A percentile compares a stretch with the other conserved stretches of the same genome.
Conservation (phyloP, 1,139 yeast genomes). For the Blastobotrys proliferans region DNA sequence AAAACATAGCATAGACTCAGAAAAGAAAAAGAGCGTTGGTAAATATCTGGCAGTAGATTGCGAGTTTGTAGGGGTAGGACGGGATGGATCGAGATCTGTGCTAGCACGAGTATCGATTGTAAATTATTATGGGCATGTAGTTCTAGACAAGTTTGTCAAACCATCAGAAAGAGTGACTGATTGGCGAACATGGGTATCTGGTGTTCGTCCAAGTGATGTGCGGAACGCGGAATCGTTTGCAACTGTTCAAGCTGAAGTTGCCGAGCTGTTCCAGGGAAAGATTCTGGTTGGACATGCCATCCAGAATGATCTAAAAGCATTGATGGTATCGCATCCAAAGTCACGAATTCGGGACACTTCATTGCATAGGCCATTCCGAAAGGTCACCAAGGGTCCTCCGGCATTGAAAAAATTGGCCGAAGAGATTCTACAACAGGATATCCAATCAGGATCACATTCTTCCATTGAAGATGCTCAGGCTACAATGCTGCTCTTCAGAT, state of each 20-base stretch:
- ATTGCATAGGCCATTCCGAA: constrained; percentile 53
- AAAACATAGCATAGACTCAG: not conserved
- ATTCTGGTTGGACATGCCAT: constrained; percentile 84
- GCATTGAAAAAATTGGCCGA: constrained; percentile 61
- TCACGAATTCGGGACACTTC: constrained; percentile 71
- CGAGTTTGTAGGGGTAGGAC: constrained; percentile 91
- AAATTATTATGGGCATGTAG: constrained; percentile 68
- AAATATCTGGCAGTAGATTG: constrained; percentile 82
- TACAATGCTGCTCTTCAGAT: constrained; percentile 71
- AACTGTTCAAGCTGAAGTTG: constrained; percentile 58
- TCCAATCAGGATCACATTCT: constrained; percentile 76
- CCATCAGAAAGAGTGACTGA: constrained; percentile 78
- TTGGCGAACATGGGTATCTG: constrained; percentile 95
- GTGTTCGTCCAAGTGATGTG: constrained; percentile 70
- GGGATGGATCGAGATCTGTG: constrained; percentile 61
- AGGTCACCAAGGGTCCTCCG: constrained; percentile 64
- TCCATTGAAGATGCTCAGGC: constrained; percentile 90
- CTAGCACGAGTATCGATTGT: constrained; percentile 86
- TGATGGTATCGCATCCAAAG: constrained; percentile 65
- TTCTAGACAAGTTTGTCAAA: constrained; percentile 69
- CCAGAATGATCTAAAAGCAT: constrained; percentile 67
- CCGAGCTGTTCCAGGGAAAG: constrained; percentile 40
- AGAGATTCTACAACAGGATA: constrained; percentile 54
- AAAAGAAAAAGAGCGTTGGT: constrained; percentile 39
- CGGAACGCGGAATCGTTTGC: constrained; percentile 58